Evolutionary conservation across 495 filamentous ascomycete genomes (phyloP), one percentile per base, ranked within the genome.

Genomic region (Parathielavia hyrcaniae): DNA sequence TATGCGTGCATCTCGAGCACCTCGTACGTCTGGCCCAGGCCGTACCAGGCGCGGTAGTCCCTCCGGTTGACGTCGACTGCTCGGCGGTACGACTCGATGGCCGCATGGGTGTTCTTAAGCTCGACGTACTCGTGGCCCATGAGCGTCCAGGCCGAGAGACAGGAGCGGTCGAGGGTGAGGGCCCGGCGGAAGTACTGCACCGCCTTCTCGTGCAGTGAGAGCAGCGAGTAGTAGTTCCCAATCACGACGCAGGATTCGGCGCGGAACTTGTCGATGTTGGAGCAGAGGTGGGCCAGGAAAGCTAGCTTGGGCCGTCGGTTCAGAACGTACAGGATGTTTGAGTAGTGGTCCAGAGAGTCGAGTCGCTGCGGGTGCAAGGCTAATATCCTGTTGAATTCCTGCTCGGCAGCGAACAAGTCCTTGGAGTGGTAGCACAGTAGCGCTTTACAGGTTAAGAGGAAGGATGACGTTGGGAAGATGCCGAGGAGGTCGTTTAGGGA

Each of bases 51-150:
- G 50, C 95, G 87, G 72, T 97, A 97, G 67, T 99, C 95, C 67
- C 91, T 88, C 44, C 93, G 85, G 69, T 99, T 97, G 67, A 92
- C 86, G 63, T 97, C 95, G 5, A 99, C 95, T 1, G 95, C 95
- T 16, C 95, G 86, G 5, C 95, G 86, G 65, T 99, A 99, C 11
- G 87, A 91, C 69, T 99, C 95, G 60, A 99, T 97, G 16, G 95
- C 95, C 0, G 95, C 91, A 65, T 99, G 95, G 0, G 95, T 99
- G 65, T 99, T 99, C 65, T 97, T 99, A 75, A 99, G 86, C 69
- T 99, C 95, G 36, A 97, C 89, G 69, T 97, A 99, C 68, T 99
- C 95, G 69, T 97, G 95, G 10, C 95, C 95, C 95, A 99, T 99
- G 0, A 99, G 78, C 1, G 91, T 99, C 95, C 95, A 99, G 14